These are phyloP conservation scores for Malus hybrid DNA, from an alignment of 331 rosid genomes.

Conservation along the genomic window DNA sequence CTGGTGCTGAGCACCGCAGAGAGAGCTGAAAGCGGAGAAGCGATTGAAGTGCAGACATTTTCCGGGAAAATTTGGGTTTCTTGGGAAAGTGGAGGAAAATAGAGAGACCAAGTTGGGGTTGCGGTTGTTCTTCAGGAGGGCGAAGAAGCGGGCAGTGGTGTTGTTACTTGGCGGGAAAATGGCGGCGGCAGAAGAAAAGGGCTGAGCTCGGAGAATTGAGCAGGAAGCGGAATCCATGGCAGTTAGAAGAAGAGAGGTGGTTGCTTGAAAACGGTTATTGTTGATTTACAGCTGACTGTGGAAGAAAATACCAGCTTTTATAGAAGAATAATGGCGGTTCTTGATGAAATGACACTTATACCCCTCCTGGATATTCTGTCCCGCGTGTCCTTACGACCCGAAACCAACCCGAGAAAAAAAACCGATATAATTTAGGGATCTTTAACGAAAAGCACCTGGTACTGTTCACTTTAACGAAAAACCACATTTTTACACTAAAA, in stretches of 20 bases:
- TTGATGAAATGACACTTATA: neutral
- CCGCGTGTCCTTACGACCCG: neutral
- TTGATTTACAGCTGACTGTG: neutral
- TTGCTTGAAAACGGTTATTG: neutral
- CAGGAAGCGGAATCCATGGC: slow-evolving; percentile 39
- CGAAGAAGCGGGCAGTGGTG: neutral
- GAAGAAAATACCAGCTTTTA: neutral
- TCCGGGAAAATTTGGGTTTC: slow-evolving; percentile 13
- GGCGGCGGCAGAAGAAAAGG: slow-evolving; percentile 10
- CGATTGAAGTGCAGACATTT: slow-evolving; percentile 28
- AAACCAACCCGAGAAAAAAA: neutral
- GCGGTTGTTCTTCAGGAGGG: slow-evolving; percentile 13
- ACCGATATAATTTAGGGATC: too few relatives aligned
- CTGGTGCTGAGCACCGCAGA: slow-evolving; percentile 18
- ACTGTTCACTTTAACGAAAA: too few relatives aligned
- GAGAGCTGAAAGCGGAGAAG: slow-evolving; percentile 29
- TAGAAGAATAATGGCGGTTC: neutral
- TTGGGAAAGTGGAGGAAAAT: slow-evolving; percentile 19
- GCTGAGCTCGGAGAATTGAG: slow-evolving; percentile 15
- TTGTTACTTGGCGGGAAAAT: neutral
- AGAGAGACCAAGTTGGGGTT: slow-evolving; percentile 21
- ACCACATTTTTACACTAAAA: too few relatives aligned
- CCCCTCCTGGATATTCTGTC: neutral
- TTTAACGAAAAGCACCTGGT: too few relatives aligned
- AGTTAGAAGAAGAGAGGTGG: neutral